These are phyloP conservation scores for Hypoxylon sp. DNA, from an alignment of 2,329 filamentous ascomycete genomes.

Conservation along the genomic window DNA sequence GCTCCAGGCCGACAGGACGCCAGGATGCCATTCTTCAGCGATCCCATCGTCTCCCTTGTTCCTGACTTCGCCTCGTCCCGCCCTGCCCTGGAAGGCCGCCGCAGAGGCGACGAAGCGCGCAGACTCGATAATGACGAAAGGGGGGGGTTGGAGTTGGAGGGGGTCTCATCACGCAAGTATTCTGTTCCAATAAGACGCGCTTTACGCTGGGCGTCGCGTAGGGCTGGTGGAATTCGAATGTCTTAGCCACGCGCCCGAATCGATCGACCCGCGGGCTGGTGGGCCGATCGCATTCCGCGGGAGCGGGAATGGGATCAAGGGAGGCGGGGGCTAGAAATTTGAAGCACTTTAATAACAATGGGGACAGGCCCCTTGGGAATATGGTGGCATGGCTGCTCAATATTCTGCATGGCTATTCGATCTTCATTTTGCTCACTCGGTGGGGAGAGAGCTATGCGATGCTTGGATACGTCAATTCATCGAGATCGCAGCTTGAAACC, in stretches of 20 bases:
- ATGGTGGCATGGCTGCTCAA: conserved; percentile 34
- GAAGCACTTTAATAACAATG: conserved; percentile 42
- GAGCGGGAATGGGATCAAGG: background rate
- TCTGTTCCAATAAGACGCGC: conserved; percentile 1
- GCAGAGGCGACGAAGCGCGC: conserved; percentile 30
- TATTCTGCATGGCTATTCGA: conserved; percentile 16
- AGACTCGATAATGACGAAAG: conserved; percentile 45
- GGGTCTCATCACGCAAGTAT: conserved; percentile 31
- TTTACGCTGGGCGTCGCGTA: conserved; percentile 6
- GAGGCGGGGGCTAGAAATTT: conserved; percentile 41
- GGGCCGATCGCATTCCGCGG: conserved; percentile 43
- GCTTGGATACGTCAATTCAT: background rate
- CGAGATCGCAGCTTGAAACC: background rate
- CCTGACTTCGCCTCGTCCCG: conserved; percentile 28
- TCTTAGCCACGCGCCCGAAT: conserved; percentile 48
- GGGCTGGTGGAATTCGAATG: conserved; percentile 46
- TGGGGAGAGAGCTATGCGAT: background rate
- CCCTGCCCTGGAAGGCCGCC: conserved; percentile 36
- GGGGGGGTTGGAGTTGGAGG: conserved; percentile 40
- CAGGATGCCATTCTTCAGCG: conserved; percentile 42
- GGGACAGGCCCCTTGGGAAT: background rate
- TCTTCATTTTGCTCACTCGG: background rate
- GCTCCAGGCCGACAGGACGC: conserved; percentile 24
- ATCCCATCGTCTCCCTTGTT: conserved; percentile 38
- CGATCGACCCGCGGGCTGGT: conserved; percentile 36